These are phyloP conservation scores for Melampsora americana DNA, from an alignment of 1,284 basidiomycete species.

Conservation along the genomic window DNA sequence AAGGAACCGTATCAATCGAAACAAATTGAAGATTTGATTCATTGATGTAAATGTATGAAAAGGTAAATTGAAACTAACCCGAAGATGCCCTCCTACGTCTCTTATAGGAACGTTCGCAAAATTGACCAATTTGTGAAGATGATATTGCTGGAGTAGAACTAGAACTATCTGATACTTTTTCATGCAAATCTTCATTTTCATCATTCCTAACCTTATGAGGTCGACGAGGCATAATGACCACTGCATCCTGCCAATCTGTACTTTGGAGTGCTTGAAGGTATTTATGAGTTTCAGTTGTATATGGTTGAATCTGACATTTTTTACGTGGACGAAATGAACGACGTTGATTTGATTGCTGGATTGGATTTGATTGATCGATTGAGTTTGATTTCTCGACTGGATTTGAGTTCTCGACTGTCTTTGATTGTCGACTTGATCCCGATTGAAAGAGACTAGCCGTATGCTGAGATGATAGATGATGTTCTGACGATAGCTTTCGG, in stretches of 20 bases:
- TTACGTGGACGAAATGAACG: background rate
- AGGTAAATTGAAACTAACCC: background rate
- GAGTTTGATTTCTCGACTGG: too few species aligned
- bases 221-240: background rate
- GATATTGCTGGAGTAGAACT: background rate
- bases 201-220: background rate
- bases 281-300: slow-evolving; percentile 3
- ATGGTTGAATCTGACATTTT: background rate
- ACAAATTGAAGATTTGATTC: too few species aligned
- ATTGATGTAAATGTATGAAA: background rate
- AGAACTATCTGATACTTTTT: background rate
- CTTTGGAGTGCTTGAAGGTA: background rate
- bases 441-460: too few species aligned
- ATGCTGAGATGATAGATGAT: too few species aligned
- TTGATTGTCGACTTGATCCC: too few species aligned
- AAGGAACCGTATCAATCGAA: background rate
- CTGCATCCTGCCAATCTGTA: slow-evolving; percentile 6
- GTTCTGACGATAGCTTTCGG: too few species aligned
- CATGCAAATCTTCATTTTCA: background rate
- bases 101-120: background rate
- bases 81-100: background rate
- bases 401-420: too few species aligned
- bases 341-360: background rate
- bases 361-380: background rate
- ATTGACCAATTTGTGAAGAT: background rate